Percentiles rank a stretch among this genome's conserved stretches.
phyloP scores from a whole-genome alignment of 805 yeast species.

The Yarrowia sp. region DNA sequence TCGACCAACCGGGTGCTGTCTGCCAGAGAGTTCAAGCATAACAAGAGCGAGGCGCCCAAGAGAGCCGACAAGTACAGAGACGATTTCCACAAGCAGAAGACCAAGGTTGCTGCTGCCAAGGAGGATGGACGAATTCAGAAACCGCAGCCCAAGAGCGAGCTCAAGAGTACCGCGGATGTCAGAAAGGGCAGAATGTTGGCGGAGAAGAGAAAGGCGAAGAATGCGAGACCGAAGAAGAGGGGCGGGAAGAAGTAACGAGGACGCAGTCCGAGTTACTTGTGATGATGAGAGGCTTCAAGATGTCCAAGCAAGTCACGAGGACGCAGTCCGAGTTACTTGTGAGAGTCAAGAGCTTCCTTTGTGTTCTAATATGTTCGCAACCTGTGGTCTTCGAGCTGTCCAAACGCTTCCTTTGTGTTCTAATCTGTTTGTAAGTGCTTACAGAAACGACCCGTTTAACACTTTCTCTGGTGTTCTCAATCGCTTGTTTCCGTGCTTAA shows the following conservation, averaged over 20 bases:
- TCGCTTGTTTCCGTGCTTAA: too few species aligned
- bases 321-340: too few species aligned
- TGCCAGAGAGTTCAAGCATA: slow-evolving; percentile 65
- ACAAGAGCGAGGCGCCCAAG: slow-evolving; percentile 78
- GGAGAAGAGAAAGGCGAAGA: slow-evolving; percentile 82
- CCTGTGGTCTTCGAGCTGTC: too few species aligned
- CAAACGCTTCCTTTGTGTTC: too few species aligned
- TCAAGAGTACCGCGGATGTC: slow-evolving; percentile 74
- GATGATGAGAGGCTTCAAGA: too few species aligned
- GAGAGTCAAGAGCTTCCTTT: too few species aligned
- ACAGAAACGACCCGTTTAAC: too few species aligned
- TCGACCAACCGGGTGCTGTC: slow-evolving; percentile 47
- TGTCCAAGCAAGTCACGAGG: too few species aligned
- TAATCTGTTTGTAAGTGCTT: too few species aligned
- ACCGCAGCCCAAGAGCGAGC: slow-evolving; percentile 53
- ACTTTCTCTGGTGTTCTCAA: too few species aligned
- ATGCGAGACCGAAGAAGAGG: slow-evolving; percentile 67
- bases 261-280: too few species aligned
- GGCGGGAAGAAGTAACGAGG: not conserved
- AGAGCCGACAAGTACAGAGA: slow-evolving; percentile 91
- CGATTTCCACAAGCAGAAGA: slow-evolving; percentile 81
- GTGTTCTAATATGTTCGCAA: too few species aligned
- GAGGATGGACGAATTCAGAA: slow-evolving; percentile 61
- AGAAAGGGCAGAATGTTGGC: slow-evolving; percentile 73
- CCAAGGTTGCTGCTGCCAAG: slow-evolving; percentile 78